Conservation (phyloP, 225 moss, liverwort and hornwort species). For the Anthoceros angustus region DNA sequence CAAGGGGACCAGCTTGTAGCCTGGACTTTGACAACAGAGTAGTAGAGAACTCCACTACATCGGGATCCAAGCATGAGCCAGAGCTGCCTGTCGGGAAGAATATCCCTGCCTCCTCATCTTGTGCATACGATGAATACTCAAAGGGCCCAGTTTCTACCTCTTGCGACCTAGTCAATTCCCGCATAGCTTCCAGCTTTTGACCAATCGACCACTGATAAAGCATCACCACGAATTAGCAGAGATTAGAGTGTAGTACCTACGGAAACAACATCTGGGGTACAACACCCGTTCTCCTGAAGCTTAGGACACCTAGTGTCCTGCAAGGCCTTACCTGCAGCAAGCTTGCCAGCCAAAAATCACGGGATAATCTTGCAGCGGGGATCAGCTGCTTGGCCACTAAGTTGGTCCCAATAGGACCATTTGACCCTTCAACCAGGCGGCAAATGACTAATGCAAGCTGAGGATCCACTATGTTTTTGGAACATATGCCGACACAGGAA, state of each 20-base stretch:
- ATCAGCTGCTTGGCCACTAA: conserved; percentile 68
- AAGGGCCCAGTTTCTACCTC: not conserved
- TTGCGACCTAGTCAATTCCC: conserved; percentile 27
- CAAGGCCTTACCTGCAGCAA: conserved; percentile 70
- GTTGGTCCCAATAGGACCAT: conserved; percentile 62
- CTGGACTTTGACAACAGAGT: conserved; percentile 68
- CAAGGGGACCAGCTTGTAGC: conserved; percentile 33
- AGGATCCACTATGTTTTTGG: conserved; percentile 77
- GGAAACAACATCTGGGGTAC: not conserved
- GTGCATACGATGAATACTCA: not conserved
- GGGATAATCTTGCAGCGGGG: conserved; percentile 39
- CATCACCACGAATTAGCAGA: conserved; percentile 10
- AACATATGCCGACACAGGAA: conserved; percentile 70
- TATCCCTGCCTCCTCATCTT: conserved; percentile 9
- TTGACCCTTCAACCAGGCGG: conserved; percentile 63
- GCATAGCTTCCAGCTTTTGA: conserved; percentile 61
- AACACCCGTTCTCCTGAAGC: not conserved
- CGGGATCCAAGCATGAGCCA: conserved; percentile 51
- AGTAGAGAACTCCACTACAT: conserved; percentile 57
- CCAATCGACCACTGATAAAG: conserved; percentile 77
- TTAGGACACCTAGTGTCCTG: not conserved
- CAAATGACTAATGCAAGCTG: conserved; percentile 83
- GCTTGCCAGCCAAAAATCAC: conserved; percentile 89
- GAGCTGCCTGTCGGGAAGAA: conserved; percentile 8
- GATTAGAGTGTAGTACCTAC: not conserved